Conservation (phyloP, 139 green algal genomes). For the Chlorella sp. region DNA sequence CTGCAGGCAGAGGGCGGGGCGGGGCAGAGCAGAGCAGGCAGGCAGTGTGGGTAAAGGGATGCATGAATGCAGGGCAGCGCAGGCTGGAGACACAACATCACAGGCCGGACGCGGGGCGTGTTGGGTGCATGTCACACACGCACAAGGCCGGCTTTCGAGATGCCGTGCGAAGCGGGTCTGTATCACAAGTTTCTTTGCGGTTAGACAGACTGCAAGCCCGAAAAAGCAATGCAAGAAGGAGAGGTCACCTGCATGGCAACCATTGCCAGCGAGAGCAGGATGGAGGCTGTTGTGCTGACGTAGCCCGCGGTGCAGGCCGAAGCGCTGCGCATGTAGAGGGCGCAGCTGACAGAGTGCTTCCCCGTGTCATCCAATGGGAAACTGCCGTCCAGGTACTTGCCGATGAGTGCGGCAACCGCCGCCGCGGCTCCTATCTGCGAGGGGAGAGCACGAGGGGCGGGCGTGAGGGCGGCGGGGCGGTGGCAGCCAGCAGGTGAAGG, state of each 20-base stretch:
- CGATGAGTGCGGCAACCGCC: background rate
- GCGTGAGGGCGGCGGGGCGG: background rate
- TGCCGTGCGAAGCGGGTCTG: background rate
- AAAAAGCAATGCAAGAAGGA: too few species aligned
- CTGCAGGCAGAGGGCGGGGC: background rate
- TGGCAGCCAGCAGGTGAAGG: background rate
- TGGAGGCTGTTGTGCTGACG: background rate
- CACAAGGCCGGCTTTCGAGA: background rate
- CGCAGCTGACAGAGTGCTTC: background rate
- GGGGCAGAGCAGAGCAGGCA: background rate
- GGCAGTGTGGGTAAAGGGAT: background rate
- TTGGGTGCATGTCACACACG: background rate
- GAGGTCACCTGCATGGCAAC: background rate
- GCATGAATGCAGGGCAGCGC: background rate
- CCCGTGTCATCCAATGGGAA: background rate
- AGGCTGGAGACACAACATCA: background rate
- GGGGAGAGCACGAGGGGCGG: background rate
- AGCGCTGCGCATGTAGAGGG: background rate
- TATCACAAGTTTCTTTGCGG: too few species aligned
- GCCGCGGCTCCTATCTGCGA: background rate
- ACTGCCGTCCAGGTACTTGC: background rate
- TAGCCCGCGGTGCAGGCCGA: background rate
- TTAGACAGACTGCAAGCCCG: too few species aligned
- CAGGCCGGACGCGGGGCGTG: background rate
- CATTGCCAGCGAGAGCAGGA: background rate